Base-by-base conservation (phyloP, 306 rosid genomes). In the Ormosia semicastrata region DNA sequence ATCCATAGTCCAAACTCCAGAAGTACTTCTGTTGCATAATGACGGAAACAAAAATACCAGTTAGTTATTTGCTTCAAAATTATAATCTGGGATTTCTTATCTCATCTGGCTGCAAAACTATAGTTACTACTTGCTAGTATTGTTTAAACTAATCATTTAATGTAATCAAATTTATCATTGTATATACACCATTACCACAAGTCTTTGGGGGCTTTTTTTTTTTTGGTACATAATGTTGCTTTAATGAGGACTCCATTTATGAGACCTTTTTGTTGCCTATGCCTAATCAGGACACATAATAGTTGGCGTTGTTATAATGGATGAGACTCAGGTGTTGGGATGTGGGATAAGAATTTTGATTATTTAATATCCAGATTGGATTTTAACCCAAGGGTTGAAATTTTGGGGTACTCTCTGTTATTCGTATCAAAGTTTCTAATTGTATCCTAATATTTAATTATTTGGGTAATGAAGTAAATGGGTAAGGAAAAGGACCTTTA, bases 401-500 rank as follows among this genome's bases (percentile, higher is more conserved):
- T 78, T 47, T 59, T 46, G 81, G 71, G 80, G 70, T 71, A 36
- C 72, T 41, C 75, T n/a, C 58, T 33, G 72, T 46, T 18, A 64
- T 70, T 68, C 46, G 83, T 78, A 70, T 72, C 14, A 34, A 77
- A 77, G 63, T 29, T 65, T 71, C 43, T 78, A 64, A 80, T 78
- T 5, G 32, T 71, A 56, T 72, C 83, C 77, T 47, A 80, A 39
- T 80, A 72, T 60, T 76, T 65, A 85, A 81, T 73, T 73, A 71
- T 33, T 52, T 62, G 69, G 71, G 71, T 78, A 32, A 73, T 52
- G 85, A 65, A 86, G 83, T 75, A 52, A 52, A 67, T 66, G 33
- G 83, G 82, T n/a, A 75, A 73, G 87, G 88, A 85, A 81, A 82
- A 80, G 50, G 88, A 90, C 86, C 29, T 30, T 24, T 66, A 82